Percentiles rank a stretch among this genome's conserved stretches.
Evolutionary conservation across 768 basidiomycete species (phyloP).

Genomic region (Hemileccinum rubropunctum): DNA sequence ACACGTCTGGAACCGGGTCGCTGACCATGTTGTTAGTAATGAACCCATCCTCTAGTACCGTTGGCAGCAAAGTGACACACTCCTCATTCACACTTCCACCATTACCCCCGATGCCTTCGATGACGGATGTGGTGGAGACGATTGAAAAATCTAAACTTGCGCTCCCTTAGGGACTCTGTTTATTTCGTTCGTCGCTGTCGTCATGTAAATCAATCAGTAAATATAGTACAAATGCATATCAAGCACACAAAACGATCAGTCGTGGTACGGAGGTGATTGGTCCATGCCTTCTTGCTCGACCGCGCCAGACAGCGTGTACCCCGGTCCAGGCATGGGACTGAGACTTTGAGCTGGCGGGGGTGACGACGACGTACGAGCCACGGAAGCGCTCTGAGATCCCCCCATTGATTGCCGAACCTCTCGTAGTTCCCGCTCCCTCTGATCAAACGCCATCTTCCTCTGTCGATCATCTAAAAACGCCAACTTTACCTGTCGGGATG

Average conservation of each 20-base stretch:
- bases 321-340: slow-evolving; percentile 26
- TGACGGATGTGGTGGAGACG: slow-evolving; percentile 18
- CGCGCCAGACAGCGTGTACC: slow-evolving; percentile 11
- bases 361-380: background rate
- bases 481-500: slow-evolving; percentile 57
- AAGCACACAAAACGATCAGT: background rate
- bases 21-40: slow-evolving; percentile 1
- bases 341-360: background rate
- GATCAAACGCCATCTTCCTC: slow-evolving; percentile 49
- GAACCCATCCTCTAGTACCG: background rate
- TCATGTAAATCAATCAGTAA: background rate
- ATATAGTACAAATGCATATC: slow-evolving; percentile 2
- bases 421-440: slow-evolving; percentile 55
- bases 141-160: slow-evolving; percentile 9
- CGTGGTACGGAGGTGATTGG: slow-evolving; percentile 21
- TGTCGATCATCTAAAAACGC: slow-evolving; percentile 79
- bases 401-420: slow-evolving; percentile 35
- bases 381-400: background rate
- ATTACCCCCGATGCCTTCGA: slow-evolving; percentile 28
- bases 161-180: background rate
- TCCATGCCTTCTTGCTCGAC: slow-evolving; percentile 11
- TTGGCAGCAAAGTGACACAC: background rate
- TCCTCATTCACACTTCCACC: slow-evolving; percentile 42
- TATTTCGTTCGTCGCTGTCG: background rate
- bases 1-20: background rate